Percentiles rank a stretch among this genome's conserved stretches.
These are phyloP conservation scores for Cladosporium sp. DNA, from an alignment of 2,329 filamentous ascomycete genomes.

Conservation along the genomic window DNA sequence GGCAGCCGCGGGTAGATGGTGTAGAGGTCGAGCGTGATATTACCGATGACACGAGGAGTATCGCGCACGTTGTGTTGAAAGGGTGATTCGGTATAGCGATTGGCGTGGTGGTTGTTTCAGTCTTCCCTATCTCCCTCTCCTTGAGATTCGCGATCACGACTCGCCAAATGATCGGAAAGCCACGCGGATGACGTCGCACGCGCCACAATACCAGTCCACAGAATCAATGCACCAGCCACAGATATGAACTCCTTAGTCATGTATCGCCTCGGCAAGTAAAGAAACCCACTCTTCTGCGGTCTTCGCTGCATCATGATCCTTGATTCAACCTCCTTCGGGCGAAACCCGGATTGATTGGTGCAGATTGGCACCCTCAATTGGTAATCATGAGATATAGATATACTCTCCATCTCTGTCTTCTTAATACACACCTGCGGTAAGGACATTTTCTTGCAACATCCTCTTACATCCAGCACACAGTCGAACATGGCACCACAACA, in stretches of 20 bases:
- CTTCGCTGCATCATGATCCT: neutral
- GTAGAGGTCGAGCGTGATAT: neutral
- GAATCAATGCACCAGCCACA: neutral
- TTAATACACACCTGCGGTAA: neutral
- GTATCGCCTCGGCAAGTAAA: slow-evolving; percentile 6
- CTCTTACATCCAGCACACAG: neutral
- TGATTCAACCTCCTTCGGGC: neutral
- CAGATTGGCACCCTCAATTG: neutral
- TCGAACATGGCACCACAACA: slow-evolving; percentile 23
- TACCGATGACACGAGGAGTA: neutral
- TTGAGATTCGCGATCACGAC: neutral
- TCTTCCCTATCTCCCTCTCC: neutral
- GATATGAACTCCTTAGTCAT: neutral
- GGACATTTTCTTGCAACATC: neutral
- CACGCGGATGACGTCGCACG: neutral
- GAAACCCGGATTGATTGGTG: slow-evolving; percentile 1
- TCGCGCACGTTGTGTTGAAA: neutral
- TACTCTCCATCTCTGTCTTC: neutral
- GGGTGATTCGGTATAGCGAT: neutral
- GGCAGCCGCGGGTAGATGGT: slow-evolving; percentile 4
- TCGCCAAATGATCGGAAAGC: slow-evolving; percentile 5
- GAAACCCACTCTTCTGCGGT: slow-evolving; percentile 4
- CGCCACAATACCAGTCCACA: neutral
- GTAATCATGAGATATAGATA: slow-evolving; percentile 13
- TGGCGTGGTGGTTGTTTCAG: neutral